phyloP scores from a whole-genome alignment of 2,329 filamentous ascomycete genomes.

The Fusarium verticillioides region DNA sequence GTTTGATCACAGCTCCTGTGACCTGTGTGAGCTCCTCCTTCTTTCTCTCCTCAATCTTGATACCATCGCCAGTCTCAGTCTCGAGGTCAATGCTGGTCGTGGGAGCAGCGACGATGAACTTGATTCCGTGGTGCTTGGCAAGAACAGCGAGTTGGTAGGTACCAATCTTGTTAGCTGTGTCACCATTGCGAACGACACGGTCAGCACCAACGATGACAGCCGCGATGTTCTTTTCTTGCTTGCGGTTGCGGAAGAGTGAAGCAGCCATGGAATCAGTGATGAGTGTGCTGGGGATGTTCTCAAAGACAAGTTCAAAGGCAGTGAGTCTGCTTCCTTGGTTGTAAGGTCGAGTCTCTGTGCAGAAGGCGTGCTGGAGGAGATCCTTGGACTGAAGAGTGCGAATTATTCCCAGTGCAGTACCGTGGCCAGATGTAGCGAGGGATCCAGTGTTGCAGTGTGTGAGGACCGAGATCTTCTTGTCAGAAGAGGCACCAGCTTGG shows the following conservation, averaged over 20 bases:
- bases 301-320: slow-evolving; percentile 95
- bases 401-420: slow-evolving; percentile 93
- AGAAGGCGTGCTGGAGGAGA: slow-evolving; percentile 85
- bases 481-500: slow-evolving; percentile 61
- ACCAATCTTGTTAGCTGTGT: slow-evolving; percentile 98
- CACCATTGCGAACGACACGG: slow-evolving; percentile 93
- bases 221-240: slow-evolving; percentile 73
- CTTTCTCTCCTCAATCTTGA: slow-evolving; percentile 90
- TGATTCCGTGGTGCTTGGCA: slow-evolving; percentile 86
- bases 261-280: slow-evolving; percentile 98
- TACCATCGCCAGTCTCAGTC: slow-evolving; percentile 80
- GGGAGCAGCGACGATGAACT: slow-evolving; percentile 94
- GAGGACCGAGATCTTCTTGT: slow-evolving; percentile 76
- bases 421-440: slow-evolving; percentile 96
- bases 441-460: slow-evolving; percentile 99
- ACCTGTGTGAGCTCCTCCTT: slow-evolving; percentile 85
- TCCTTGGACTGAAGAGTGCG: slow-evolving; percentile 77
- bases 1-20: slow-evolving; percentile 76
- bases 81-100: slow-evolving; percentile 91
- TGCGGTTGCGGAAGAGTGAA: slow-evolving; percentile 76
- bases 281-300: slow-evolving; percentile 88
- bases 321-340: slow-evolving; percentile 97
- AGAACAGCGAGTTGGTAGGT: slow-evolving; percentile 95
- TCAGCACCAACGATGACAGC: slow-evolving; percentile 96
- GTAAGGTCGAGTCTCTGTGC: slow-evolving; percentile 96